Conservation (phyloP, 768 basidiomycete species). For the Kwoniella sp. region DNA sequence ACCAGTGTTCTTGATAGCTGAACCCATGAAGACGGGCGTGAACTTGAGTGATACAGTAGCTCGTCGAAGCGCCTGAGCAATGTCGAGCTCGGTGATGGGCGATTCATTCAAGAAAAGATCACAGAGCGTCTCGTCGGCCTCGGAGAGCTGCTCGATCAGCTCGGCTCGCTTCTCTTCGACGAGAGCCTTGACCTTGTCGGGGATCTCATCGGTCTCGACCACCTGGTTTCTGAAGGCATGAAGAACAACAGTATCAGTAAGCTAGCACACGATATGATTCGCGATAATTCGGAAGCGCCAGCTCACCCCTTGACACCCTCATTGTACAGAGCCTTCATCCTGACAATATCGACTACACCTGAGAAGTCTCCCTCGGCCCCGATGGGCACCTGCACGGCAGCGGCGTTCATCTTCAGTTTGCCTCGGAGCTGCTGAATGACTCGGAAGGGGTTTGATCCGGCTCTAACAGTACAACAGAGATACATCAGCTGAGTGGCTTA, state of each 20-base stretch:
- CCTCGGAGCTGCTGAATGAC: constrained; percentile 87
- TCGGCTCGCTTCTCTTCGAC: constrained; percentile 84
- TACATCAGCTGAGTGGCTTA: neutral
- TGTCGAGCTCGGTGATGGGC: constrained; percentile 69
- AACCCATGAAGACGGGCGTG: constrained; percentile 94
- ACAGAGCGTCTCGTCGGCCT: constrained; percentile 93
- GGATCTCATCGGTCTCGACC: constrained; percentile 83
- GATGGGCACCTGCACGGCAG: constrained; percentile 94
- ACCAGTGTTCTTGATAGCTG: constrained; percentile 94
- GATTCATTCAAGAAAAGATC: constrained; percentile 88
- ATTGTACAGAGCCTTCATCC: constrained; percentile 93
- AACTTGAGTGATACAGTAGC: constrained; percentile 86
- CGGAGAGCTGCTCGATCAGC: constrained; percentile 91
- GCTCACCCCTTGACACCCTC: constrained; percentile 87
- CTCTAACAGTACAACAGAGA: constrained; percentile 59
- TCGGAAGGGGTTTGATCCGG: constrained; percentile 96
- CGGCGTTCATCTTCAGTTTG: constrained; percentile 89
- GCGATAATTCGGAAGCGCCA: too few species aligned
- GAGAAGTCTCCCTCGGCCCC: constrained; percentile 82
- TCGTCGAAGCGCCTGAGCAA: constrained; percentile 82
- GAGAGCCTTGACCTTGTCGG: constrained; percentile 69
- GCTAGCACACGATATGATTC: too few species aligned
- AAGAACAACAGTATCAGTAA: neutral
- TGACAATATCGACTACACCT: constrained; percentile 91
- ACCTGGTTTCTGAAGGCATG: constrained; percentile 73